Base-by-base conservation (phyloP, 2,329 filamentous ascomycete species). In the Penicillium corylophilum region DNA sequence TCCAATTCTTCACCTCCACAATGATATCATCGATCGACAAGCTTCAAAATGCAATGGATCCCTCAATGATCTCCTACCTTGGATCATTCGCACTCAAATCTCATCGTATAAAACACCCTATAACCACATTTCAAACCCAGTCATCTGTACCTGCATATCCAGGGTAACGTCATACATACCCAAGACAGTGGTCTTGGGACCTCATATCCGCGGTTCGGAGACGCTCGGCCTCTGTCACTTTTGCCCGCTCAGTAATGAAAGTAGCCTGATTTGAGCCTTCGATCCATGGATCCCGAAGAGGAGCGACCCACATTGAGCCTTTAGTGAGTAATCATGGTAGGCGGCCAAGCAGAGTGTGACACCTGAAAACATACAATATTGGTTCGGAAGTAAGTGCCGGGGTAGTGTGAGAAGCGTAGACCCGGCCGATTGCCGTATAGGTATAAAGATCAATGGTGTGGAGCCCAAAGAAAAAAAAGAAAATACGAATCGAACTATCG, bases 121-220 rank as follows among this genome's bases (percentile, higher is more conserved):
- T 31, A 20, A 35, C 16, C n/a, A 35, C 18, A 33, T 13, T 29
- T n/a, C 24, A 39, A 16, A 28, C 26, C n/a, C n/a, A 15, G 20
- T 44, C 45, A 49, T 38, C 15, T 48, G 33, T 36, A 43, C 36
- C 16, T 18, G 26, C 12, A 28, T 28, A 28, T 10, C 26, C 7
- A 10, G 26, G 26, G 9, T 59, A 53, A 40, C 60, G 59, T 63
- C 61, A 62, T 57, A 38, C 3, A 12, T 45, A 49, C 54, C 59
- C 61, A 55, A 40, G 4, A 46, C 52, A 48, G 2, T 22, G 59
- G 61, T 23, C 33, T 51, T 48, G 55, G 61, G 46, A 42, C 46
- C 39, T 50, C 51, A 22, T 23, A 28, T 52, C 61, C 53, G 51
- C 38, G 57, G 55, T 50, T 40, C 28, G 22, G 28, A 5, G 16